A percentile compares a stretch with the other conserved stretches of the same genome.
Conservation (phyloP, 1,284 basidiomycete species). For the Ustilago esculenta region DNA sequence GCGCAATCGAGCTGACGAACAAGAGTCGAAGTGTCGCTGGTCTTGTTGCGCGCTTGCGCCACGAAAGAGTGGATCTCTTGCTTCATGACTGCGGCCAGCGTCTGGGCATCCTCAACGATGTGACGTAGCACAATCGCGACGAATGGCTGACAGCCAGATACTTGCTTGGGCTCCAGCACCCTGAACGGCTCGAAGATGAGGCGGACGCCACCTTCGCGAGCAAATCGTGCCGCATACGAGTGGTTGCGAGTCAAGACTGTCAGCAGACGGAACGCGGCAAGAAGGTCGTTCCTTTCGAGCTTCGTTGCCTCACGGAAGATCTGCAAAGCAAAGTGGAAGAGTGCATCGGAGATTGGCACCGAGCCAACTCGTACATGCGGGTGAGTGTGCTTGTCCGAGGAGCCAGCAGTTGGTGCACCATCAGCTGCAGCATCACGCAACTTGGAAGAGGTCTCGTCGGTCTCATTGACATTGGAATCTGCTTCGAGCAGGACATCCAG, state of each 20-base stretch:
- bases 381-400: conserved; percentile 3
- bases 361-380: conserved; percentile 22
- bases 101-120: conserved; percentile 79
- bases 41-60: conserved; percentile 65
- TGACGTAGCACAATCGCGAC: conserved; percentile 89
- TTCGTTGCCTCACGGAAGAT: conserved; percentile 65
- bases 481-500: conserved; percentile 15
- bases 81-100: conserved; percentile 79
- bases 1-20: conserved; percentile 81
- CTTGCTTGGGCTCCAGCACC: conserved; percentile 36
- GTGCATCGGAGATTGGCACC: conserved; percentile 57
- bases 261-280: conserved; percentile 60
- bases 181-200: conserved; percentile 58
- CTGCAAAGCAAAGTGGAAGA: conserved; percentile 44
- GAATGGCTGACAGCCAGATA: conserved; percentile 77
- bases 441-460: not conserved
- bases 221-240: conserved; percentile 39
- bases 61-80: conserved; percentile 74
- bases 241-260: conserved; percentile 55
- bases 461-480: not conserved
- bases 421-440: not conserved
- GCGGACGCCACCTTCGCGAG: conserved; percentile 46
- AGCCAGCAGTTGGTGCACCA: not conserved
- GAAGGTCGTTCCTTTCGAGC: conserved; percentile 48
- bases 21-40: conserved; percentile 77